Percentiles rank a stretch among this genome's conserved stretches.
phyloP scores from a whole-genome alignment of 306 rosid genomes.

The Vigna trinervia region DNA sequence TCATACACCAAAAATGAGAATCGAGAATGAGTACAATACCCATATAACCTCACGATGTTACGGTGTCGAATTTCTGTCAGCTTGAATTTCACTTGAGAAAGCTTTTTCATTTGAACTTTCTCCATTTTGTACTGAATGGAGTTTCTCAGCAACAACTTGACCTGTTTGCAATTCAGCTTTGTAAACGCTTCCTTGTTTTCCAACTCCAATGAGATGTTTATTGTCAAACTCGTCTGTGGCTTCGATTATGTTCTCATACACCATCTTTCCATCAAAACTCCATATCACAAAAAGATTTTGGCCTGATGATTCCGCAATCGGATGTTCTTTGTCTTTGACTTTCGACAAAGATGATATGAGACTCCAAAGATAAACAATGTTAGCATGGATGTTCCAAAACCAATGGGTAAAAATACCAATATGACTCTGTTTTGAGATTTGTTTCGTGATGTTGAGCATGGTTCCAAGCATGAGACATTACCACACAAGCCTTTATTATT shows the following conservation, averaged over 20 bases:
- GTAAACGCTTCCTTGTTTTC: conserved; percentile 28
- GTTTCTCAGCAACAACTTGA: conserved; percentile 42
- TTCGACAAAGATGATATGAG: neutral
- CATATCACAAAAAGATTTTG: conserved; percentile 23
- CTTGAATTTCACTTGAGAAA: conserved; percentile 21
- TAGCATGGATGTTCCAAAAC: neutral
- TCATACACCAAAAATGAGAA: conserved; percentile 29
- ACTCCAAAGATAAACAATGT: neutral
- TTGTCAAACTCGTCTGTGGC: conserved; percentile 26
- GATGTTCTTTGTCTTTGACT: neutral
- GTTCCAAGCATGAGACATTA: conserved; percentile 20
- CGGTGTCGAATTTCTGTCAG: conserved; percentile 37
- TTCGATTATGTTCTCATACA: neutral
- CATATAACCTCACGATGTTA: conserved; percentile 34
- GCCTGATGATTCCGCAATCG: neutral
- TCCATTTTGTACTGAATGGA: conserved; percentile 7
- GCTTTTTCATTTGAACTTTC: neutral
- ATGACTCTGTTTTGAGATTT: neutral
- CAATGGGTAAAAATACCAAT: neutral
- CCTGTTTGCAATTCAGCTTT: conserved; percentile 18
- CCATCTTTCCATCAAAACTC: conserved; percentile 32
- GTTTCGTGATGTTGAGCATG: conserved; percentile 7
- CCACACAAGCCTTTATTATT: conserved; percentile 37
- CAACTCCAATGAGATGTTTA: neutral
- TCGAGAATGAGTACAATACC: conserved; percentile 3